Conservation (phyloP, 2,329 filamentous ascomycete species). For the Neonectria coccinea region DNA sequence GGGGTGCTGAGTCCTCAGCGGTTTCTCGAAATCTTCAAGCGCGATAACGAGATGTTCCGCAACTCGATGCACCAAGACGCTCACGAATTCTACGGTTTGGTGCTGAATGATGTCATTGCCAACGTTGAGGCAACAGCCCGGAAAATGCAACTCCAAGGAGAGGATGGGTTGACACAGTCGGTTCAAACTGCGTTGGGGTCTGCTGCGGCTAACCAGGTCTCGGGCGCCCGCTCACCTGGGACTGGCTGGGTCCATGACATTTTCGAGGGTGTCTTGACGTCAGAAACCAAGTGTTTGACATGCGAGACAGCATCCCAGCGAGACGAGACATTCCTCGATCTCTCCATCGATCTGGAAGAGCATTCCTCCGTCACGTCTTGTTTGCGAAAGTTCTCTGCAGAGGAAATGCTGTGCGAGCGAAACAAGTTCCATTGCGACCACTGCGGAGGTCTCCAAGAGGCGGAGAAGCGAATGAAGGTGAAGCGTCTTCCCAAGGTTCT, state of each 20-base stretch:
- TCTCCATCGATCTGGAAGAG: conserved; percentile 95
- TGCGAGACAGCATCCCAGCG: conserved; percentile 96
- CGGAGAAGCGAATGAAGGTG: conserved; percentile 99
- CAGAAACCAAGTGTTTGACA: conserved; percentile 94
- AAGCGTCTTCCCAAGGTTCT: conserved; percentile 92
- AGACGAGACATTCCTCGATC: conserved; percentile 94
- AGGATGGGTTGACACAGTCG: conserved; percentile 63
- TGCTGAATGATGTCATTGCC: conserved; percentile 95
- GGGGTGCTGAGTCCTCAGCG: conserved; percentile 93
- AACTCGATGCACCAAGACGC: conserved; percentile 98
- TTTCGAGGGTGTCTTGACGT: conserved; percentile 94
- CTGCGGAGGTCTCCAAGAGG: conserved; percentile 95
- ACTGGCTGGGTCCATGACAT: conserved; percentile 96
- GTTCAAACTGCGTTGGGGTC: conserved; percentile 56
- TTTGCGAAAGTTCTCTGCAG: conserved; percentile 93
- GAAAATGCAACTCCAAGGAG: conserved; percentile 60
- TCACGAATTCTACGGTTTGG: conserved; percentile 93
- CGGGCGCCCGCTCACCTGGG: conserved; percentile 67
- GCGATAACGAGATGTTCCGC: conserved; percentile 97
- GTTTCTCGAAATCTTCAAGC: conserved; percentile 92
- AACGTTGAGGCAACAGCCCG: conserved; percentile 92
- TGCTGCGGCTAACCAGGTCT: conserved; percentile 51
- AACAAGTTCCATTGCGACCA: conserved; percentile 99
- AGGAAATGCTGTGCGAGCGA: conserved; percentile 97
- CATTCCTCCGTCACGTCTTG: conserved; percentile 97